Base-by-base conservation (phyloP, 495 filamentous ascomycete genomes). In the Hypomontagnella submonticulosa region DNA sequence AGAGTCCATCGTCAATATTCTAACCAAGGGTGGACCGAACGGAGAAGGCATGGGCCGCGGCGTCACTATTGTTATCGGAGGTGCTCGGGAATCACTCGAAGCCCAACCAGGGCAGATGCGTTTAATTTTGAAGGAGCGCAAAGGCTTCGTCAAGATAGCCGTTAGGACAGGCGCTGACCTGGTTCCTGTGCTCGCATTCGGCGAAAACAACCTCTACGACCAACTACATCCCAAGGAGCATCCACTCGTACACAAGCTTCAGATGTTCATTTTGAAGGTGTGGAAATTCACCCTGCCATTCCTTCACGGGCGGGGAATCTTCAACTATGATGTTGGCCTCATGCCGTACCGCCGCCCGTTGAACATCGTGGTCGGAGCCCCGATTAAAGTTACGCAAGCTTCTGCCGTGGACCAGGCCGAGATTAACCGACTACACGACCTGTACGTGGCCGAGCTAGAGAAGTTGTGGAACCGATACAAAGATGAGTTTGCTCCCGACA, bases 251-350 rank as follows among this genome's bases (percentile, higher is more conserved):
- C 88, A 92, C 74, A 86, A 84, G 71, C 62, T 89, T 13, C 95
- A 99, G 76, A 85, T 95, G 79, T 76, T 88, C 10, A 79, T 95
- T 27, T 94, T 98, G 79, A 88, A 87, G 57, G 78, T 89, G 1
- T 81, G 95, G 75, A 95, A 95, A n/a, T 99, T 97, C 69, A 98
- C 95, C 0, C 81, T 98, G 3, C 95, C 95, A 2, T 77, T 97
- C 27, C 88, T 97, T 57, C 93, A 97, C 77, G 93, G 93, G 1
- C 75, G 92, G 12, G 95, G 95, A 1, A 89, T 98, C 7, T 97
- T 98, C 76, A 99, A 99, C 71, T 98, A 99, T 64, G 95, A 99
- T 73, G 91, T 97, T 1, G 95, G 95, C 0, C 72, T 98, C 52
- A 90, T 98, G 91, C 95, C 95, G 5, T 98, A 98, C 76, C 85